Evolutionary conservation across 2,329 filamentous ascomycete species (phyloP).

Genomic region (Torrubiella hemipterigena): DNA sequence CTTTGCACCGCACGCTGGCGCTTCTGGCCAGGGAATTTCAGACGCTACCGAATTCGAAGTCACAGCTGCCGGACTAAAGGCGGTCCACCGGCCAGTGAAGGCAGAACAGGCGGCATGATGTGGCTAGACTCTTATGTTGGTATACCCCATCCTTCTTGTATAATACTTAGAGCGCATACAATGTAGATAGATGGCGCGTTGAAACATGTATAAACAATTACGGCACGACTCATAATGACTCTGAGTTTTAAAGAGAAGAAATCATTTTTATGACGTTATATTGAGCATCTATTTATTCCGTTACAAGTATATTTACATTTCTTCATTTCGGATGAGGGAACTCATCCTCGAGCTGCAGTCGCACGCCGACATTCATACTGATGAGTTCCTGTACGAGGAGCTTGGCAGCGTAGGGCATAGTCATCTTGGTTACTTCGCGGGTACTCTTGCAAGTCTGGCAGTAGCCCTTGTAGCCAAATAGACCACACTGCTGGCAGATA

Average conservation of each 20-base stretch:
- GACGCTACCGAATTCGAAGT: slow-evolving; percentile 64
- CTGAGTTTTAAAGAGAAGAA: background rate
- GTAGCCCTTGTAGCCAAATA: slow-evolving; percentile 93
- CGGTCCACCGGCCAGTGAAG: too few species aligned
- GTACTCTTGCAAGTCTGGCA: slow-evolving; percentile 87
- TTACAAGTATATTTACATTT: slow-evolving; percentile 1
- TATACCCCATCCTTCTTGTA: too few species aligned
- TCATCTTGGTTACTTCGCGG: slow-evolving; percentile 78
- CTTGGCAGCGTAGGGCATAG: slow-evolving; percentile 95
- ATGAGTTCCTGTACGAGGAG: slow-evolving; percentile 89
- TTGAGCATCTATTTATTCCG: slow-evolving; percentile 6
- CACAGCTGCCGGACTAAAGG: slow-evolving; percentile 48
- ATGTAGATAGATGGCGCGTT: too few species aligned
- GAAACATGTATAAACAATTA: too few species aligned
- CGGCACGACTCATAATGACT: too few species aligned
- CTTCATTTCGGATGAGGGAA: slow-evolving; percentile 55
- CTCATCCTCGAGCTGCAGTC: slow-evolving; percentile 83
- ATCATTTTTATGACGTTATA: background rate
- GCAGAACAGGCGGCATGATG: too few species aligned
- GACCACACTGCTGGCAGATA: slow-evolving; percentile 84
- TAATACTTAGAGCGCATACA: too few species aligned
- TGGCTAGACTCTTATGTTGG: too few species aligned
- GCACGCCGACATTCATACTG: slow-evolving; percentile 97
- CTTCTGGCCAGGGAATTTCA: slow-evolving; percentile 32
- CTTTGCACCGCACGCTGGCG: slow-evolving; percentile 65